A percentile compares a stretch with the other conserved stretches of the same genome.
These are phyloP conservation scores for Dactylis glomerata DNA, from an alignment of 176 grass and related monocot species.

Conservation along the genomic window DNA sequence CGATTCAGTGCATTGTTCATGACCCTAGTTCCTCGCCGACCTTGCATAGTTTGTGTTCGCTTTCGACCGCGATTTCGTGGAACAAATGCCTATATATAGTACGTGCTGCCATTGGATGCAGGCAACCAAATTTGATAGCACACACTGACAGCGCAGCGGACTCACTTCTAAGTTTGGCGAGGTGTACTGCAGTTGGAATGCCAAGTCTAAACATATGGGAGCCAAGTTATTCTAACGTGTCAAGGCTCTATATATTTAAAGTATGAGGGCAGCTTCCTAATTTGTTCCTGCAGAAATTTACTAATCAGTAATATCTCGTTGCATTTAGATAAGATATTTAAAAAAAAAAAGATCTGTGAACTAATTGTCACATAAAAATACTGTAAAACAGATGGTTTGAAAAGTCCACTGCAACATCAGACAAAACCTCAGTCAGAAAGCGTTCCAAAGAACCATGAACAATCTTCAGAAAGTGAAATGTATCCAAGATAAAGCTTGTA, in stretches of 20 bases:
- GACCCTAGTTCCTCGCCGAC: neutral
- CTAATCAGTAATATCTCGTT: neutral
- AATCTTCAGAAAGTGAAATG: neutral
- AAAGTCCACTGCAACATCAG: neutral
- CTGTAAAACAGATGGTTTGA: neutral
- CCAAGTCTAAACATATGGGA: conserved; percentile 3
- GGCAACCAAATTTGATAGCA: conserved; percentile 15
- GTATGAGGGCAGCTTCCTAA: neutral
- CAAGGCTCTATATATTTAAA: neutral
- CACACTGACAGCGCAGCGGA: neutral
- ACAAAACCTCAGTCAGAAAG: neutral
- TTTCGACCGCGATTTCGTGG: neutral
- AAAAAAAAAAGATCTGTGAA: neutral
- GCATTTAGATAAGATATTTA: neutral
- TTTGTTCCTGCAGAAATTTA: neutral
- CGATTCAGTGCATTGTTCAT: neutral
- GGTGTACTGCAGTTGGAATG: conserved; percentile 23
- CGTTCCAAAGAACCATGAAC: conserved; percentile 7
- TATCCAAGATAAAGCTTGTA: conserved; percentile 21
- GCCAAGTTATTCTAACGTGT: conserved; percentile 30
- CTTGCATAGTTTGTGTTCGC: neutral
- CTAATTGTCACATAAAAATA: neutral
- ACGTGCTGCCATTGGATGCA: conserved; percentile 21
- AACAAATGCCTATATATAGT: neutral
- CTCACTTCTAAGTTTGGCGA: conserved; percentile 20